Evolutionary conservation across 1,139 yeast genomes (phyloP).

Genomic region (Lodderomyces elongisporus): DNA sequence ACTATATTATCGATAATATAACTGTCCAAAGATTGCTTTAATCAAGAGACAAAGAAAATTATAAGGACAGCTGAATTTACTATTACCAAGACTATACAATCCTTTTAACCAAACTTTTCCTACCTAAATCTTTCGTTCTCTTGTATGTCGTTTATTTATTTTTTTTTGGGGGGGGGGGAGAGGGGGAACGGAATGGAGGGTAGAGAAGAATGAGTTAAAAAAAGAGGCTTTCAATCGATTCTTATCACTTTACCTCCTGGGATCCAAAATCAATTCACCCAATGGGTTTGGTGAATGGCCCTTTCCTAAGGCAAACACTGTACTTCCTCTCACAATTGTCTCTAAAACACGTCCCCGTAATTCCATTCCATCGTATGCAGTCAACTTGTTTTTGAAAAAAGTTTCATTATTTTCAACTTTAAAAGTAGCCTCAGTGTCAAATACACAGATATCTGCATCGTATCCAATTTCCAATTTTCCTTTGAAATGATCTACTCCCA

Average conservation of each 20-base stretch:
- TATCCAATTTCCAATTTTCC: constrained; percentile 68
- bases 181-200: too few relatives aligned
- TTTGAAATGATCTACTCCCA: constrained; percentile 67
- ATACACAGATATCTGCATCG: constrained; percentile 84
- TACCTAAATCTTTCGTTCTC: too few relatives aligned
- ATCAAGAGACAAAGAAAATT: too few relatives aligned
- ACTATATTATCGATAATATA: too few relatives aligned
- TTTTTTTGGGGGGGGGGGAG: too few relatives aligned
- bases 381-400: constrained; percentile 76
- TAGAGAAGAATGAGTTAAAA: too few relatives aligned
- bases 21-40: too few relatives aligned
- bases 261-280: constrained; percentile 60
- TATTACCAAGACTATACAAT: too few relatives aligned
- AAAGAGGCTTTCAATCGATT: too few relatives aligned
- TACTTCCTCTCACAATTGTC: constrained; percentile 71
- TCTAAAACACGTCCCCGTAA: constrained; percentile 71
- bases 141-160: too few relatives aligned
- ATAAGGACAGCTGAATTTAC: too few relatives aligned
- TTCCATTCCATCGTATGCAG: constrained; percentile 74
- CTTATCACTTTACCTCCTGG: constrained; percentile 31
- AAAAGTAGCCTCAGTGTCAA: constrained; percentile 60
- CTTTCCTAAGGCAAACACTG: constrained; percentile 52
- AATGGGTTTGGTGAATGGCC: constrained; percentile 55
- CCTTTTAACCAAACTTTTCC: too few relatives aligned
- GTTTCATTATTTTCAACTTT: constrained; percentile 54